A percentile compares a stretch with the other conserved stretches of the same genome.
Conservation (phyloP, 176 grass and related monocot species). For the Zea mays region Zm-B73-REFERENCE-NAM-5.0 NC_050104.1:70894001-70894500, state of each 20-base stretch:
- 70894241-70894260: conserved; percentile 47
- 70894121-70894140: no score
- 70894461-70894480: neutral
- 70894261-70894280: conserved; percentile 63
- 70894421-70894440: neutral
- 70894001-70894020: no score
- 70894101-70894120: no score
- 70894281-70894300: conserved; percentile 73
- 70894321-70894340: conserved; percentile 1
- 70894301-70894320: conserved; percentile 35
- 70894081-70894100: no score
- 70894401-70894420: conserved; percentile 11
- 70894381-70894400: conserved; percentile 77
- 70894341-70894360: conserved; percentile 51
- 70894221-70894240: neutral
- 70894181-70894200: neutral
- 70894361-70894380: conserved; percentile 63
- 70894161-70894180: neutral
- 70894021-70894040: no score
- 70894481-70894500: conserved; percentile 12
- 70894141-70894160: no score
- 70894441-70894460: neutral
- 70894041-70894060: no score
- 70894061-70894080: no score
- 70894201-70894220: neutral